phyloP scores from a whole-genome alignment of 2,329 filamentous ascomycete species.

The Coniella vitis region DNA sequence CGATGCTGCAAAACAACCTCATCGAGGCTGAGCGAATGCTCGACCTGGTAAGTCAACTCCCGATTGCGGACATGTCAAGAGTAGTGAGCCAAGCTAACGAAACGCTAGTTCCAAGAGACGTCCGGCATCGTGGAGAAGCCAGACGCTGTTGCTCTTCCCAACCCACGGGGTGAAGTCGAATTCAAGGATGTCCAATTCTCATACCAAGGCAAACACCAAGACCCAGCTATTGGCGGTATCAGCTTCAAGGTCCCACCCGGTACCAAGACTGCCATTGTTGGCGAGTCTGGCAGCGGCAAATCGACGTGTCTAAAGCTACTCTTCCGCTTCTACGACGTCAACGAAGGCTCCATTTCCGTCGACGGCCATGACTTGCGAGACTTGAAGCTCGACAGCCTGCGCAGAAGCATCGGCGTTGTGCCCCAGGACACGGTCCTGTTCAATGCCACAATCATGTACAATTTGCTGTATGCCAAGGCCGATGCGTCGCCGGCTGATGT shows the following conservation, averaged over 20 bases:
- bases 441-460: constrained; percentile 93
- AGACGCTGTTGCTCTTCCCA: constrained; percentile 27
- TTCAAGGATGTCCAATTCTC: constrained; percentile 38
- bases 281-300: constrained; percentile 40
- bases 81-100: not conserved
- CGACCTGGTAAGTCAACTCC: constrained; percentile 23
- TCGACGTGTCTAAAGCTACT: constrained; percentile 43
- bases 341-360: constrained; percentile 37
- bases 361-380: constrained; percentile 61
- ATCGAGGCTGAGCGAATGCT: constrained; percentile 40
- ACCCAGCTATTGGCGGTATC: constrained; percentile 32
- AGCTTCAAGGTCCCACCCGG: constrained; percentile 36
- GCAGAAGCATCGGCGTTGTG: constrained; percentile 85
- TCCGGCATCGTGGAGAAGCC: constrained; percentile 36
- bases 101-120: constrained; percentile 33
- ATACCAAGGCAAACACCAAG: constrained; percentile 31
- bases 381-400: constrained; percentile 79
- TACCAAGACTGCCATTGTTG: constrained; percentile 39
- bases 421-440: constrained; percentile 91
- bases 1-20: constrained; percentile 38
- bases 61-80: no score
- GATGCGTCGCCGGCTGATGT: constrained; percentile 74
- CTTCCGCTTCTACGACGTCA: constrained; percentile 45
- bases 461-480: constrained; percentile 82
- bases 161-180: constrained; percentile 30